phyloP scores from a whole-genome alignment of 768 basidiomycete species.

The Suillus plorans region DNA sequence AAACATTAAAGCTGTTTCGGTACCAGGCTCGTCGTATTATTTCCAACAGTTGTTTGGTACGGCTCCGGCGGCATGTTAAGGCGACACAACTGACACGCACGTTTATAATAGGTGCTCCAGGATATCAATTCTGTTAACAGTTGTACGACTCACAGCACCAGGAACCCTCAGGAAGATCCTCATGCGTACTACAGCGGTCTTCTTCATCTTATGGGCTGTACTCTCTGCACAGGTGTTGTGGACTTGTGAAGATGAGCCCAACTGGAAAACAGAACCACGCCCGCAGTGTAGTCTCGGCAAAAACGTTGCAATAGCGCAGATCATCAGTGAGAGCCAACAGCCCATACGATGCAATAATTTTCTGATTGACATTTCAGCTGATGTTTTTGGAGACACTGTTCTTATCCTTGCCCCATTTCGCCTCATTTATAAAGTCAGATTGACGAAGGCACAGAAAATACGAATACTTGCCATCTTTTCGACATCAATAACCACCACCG shows the following conservation, averaged over 20 bases:
- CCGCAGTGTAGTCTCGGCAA: background rate
- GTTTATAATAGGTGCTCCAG: background rate
- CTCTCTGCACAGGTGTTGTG: background rate
- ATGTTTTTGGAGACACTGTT: constrained; percentile 45
- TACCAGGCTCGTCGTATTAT: background rate
- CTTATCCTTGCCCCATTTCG: constrained; percentile 47
- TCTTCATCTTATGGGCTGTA: background rate
- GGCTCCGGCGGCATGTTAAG: background rate
- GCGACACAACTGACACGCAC: background rate
- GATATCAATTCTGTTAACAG: background rate
- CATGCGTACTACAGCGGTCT: background rate
- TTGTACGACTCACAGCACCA: background rate
- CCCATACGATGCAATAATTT: background rate
- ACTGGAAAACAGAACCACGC: background rate
- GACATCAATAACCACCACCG: constrained; percentile 50
- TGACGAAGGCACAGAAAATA: constrained; percentile 40
- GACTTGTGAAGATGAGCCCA: background rate
- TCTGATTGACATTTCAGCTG: constrained; percentile 35
- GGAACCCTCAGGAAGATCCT: background rate
- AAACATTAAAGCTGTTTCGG: background rate
- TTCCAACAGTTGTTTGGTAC: background rate
- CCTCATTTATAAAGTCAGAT: constrained; percentile 41
- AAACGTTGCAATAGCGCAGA: background rate
- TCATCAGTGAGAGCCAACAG: background rate
- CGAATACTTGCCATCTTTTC: constrained; percentile 49